A percentile compares a stretch with the other conserved stretches of the same genome.
These are phyloP conservation scores for Fusarium zealandicum DNA, from an alignment of 2,329 filamentous ascomycete species.

Conservation along the genomic window DNA sequence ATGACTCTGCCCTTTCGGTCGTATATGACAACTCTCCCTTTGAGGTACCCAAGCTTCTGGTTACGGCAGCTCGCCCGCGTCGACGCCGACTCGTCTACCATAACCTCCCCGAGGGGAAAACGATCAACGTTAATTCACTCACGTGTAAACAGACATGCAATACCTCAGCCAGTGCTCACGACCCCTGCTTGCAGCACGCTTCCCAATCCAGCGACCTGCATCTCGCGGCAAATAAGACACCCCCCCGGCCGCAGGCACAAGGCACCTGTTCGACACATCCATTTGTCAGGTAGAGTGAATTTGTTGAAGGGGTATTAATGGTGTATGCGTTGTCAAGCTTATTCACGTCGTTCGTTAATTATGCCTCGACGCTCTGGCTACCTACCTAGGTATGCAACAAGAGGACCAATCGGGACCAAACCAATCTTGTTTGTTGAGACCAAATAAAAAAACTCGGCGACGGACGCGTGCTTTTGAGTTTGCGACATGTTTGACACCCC, in stretches of 20 bases:
- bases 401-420: background rate
- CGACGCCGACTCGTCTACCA: background rate
- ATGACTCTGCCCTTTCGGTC: too few relatives aligned
- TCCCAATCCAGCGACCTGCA: slow-evolving; percentile 42
- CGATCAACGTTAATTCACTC: too few relatives aligned
- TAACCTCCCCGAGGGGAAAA: too few relatives aligned
- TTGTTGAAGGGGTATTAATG: slow-evolving; percentile 1
- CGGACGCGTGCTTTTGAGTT: background rate
- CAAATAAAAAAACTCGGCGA: background rate
- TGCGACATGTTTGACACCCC: background rate
- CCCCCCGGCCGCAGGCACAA: slow-evolving; percentile 27
- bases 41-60: background rate
- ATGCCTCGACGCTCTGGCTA: background rate
- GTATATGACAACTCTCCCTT: background rate
- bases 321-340: slow-evolving; percentile 17
- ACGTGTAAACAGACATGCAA: background rate
- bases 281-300: background rate
- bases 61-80: background rate
- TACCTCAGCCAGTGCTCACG: background rate
- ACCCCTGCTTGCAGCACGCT: slow-evolving; percentile 30
- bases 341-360: slow-evolving; percentile 1
- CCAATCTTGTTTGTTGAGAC: background rate
- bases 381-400: background rate
- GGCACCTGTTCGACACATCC: slow-evolving; percentile 18
- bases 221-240: slow-evolving; percentile 24